Evolutionary conservation across 805 yeast species (phyloP).

Genomic region (Zygosaccharomyces gambellarensis): DNA sequence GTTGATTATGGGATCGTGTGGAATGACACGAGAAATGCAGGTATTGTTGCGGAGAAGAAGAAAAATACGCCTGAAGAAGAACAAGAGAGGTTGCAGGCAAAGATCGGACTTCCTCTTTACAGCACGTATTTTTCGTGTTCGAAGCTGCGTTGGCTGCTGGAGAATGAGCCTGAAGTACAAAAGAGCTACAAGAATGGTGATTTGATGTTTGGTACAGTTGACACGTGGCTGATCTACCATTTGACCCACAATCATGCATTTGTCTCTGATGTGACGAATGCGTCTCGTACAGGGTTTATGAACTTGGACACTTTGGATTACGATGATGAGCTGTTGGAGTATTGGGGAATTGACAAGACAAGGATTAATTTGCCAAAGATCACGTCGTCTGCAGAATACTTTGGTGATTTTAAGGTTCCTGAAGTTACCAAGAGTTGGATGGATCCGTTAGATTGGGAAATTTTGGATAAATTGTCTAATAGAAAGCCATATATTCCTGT

Average conservation of each 20-base stretch:
- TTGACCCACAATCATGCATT: slow-evolving; percentile 64
- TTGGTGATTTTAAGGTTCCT: slow-evolving; percentile 67
- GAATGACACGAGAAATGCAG: slow-evolving; percentile 88
- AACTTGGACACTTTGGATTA: slow-evolving; percentile 69
- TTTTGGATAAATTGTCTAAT: slow-evolving; percentile 46
- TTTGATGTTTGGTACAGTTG: slow-evolving; percentile 89
- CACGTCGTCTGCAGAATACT: slow-evolving; percentile 70
- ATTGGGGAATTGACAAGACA: slow-evolving; percentile 73
- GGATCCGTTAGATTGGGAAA: slow-evolving; percentile 46
- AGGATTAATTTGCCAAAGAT: slow-evolving; percentile 69
- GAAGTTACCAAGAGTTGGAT: slow-evolving; percentile 43
- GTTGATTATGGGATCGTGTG: slow-evolving; percentile 84
- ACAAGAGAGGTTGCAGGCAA: slow-evolving; percentile 53
- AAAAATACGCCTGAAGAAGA: slow-evolving; percentile 48
- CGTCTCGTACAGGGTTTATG: slow-evolving; percentile 88
- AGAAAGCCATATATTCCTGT: slow-evolving; percentile 63
- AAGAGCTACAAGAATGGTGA: slow-evolving; percentile 70
- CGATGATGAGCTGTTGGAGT: slow-evolving; percentile 67
- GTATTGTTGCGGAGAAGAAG: slow-evolving; percentile 59
- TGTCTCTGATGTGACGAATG: slow-evolving; percentile 86
- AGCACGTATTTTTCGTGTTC: slow-evolving; percentile 91
- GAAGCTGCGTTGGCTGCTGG: slow-evolving; percentile 83
- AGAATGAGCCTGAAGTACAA: slow-evolving; percentile 63
- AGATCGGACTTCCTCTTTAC: slow-evolving; percentile 74
- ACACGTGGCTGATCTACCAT: slow-evolving; percentile 87